Evolutionary conservation across 148 eudicot genomes (phyloP), one percentile per base, ranked within the genome.

Genomic region (Fagopyrum tataricum): DNA sequence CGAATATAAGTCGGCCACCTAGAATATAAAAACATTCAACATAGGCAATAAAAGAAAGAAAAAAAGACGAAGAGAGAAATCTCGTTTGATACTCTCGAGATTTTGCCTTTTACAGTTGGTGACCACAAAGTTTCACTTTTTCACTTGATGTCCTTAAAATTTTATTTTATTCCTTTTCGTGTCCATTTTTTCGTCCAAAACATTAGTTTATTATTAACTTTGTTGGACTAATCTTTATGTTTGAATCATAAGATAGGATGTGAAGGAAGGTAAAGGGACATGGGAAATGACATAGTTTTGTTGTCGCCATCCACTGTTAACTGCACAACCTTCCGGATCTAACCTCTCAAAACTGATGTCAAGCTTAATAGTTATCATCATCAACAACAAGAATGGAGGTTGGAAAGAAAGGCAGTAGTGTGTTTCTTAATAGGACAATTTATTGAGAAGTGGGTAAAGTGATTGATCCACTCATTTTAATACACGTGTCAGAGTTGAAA

Each of bases 261-360:
- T 13, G 67, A 4, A 61, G 67, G 26, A 61, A 12, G 6, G 24
- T 5, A 61, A 26, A 11, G 18, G 14, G 67, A 12, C 67, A 26
- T n/a, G 6, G 67, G 41, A 61, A 61, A 26, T 61, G 67, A 17
- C 67, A 24, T 17, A 12, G 61, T 55, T 24, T 0, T 61, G 67
- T 23, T 58, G 40, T 61, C 12, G 40, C 39, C 67, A 61, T 26
- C n/a, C 67, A 61, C 67, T 61, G 39, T 61, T 24, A 61, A 39
- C 40, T 24, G 67, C 40, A 61, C 67, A 61, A 31, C 26, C 67
- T 17, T 26, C 67, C 49, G 14, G 2, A 61, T 61, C 40, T 9
- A 55, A 6, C 6, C 67, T 23, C 67, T 61, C 41, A 61, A 61
- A 61, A 61, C 41, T 40, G 6, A 61, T 24, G 6, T 24, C 17